Base-by-base conservation (phyloP, 106 monocot genomes). In the Posidonia australis region DNA sequence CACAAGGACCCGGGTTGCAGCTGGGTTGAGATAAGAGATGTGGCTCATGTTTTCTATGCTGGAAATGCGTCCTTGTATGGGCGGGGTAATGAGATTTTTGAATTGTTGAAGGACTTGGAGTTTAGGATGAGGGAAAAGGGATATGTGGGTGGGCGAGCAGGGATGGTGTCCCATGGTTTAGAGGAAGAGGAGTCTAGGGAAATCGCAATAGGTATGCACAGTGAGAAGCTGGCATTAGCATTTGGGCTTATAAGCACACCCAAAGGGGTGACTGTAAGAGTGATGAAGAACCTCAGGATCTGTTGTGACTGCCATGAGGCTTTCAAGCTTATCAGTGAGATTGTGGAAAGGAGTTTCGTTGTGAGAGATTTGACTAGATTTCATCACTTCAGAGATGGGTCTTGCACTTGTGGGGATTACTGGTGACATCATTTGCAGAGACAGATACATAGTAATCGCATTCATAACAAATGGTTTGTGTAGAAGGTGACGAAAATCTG, bases 221-320 rank as follows among this genome's bases (percentile, higher is more conserved):
- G 92, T 64, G 92, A 92, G 80, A 80, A 66, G 51, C 52, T 92
- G 71, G 92, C 92, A 4, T 64, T 92, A 52, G 85, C 66, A 14
- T 88, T 88, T 75, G 92, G 76, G 7, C 63, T 88, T 62, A 27
- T 92, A 45, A 80, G 70, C 25, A 46, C 80, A 2, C 88, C 88
- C 11, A 60, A 66, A 25, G 78, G 84, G 46, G 29, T 69, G 36
- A 72, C 70, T 31, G 80, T 92, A 27, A 82, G 92, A 63, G 80
- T 92, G 71, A 92, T 88, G 92, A 92, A 92, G 78, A 92, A 92
- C 54, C 49, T 92, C 60, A 92, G 92, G 79, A 84, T 92, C 70
- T 92, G 92, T 62, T 58, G 42, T 42, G 92, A 88, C 44, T 93
- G 92, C 57, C 92, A 93, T 68, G 77, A 77, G 60, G 80, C 62